Evolutionary conservation across 2,329 filamentous ascomycete species (phyloP).

Genomic region (Diaporthe amygdali): DNA sequence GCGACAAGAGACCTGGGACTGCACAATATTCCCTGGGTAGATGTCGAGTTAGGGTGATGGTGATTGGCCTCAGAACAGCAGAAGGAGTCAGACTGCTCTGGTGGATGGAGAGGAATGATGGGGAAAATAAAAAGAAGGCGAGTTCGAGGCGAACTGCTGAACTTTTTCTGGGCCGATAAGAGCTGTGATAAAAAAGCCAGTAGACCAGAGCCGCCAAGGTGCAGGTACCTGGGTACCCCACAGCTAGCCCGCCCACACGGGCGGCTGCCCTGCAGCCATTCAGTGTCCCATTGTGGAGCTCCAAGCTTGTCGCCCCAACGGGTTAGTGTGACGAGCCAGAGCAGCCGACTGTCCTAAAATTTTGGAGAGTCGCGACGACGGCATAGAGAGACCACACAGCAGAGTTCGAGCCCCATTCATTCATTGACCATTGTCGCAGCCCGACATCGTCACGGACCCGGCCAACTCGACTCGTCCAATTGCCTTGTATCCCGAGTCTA

Average conservation of each 20-base stretch:
- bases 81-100: background rate
- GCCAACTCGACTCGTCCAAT: conserved; percentile 16
- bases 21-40: background rate
- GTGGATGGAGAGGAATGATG: background rate
- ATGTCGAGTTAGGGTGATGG: background rate
- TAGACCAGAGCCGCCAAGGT: background rate
- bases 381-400: background rate
- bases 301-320: background rate
- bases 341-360: conserved; percentile 17
- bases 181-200: conserved; percentile 2
- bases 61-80: conserved; percentile 2
- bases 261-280: background rate
- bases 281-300: background rate
- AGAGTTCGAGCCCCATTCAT: conserved; percentile 2
- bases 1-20: background rate
- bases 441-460: background rate
- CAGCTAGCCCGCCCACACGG: background rate
- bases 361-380: conserved; percentile 18
- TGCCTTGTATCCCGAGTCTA: background rate
- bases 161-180: conserved; percentile 20
- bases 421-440: background rate
- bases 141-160: background rate
- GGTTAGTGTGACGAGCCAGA: background rate
- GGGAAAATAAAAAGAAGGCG: background rate
- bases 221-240: background rate